Evolutionary conservation across 257 asterid species (phyloP).

Genomic region (Craterostigma plantagineum): DNA sequence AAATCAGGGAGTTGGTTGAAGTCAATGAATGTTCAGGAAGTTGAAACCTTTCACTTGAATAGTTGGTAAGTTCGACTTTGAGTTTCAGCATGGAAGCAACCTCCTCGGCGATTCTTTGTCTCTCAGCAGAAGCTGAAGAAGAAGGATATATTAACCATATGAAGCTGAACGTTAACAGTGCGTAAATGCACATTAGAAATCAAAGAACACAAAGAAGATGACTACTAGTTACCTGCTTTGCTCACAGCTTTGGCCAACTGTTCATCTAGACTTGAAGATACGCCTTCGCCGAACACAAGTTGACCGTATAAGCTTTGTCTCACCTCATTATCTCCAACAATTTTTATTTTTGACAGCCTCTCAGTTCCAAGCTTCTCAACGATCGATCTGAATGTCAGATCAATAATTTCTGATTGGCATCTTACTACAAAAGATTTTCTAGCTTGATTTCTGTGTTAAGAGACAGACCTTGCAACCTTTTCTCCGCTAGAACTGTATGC

Average conservation of each 20-base stretch:
- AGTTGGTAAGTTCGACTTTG: slow-evolving; percentile 63
- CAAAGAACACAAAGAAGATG: not conserved
- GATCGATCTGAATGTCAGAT: slow-evolving; percentile 43
- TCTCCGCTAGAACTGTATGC: slow-evolving; percentile 53
- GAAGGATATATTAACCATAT: not conserved
- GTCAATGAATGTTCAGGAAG: not conserved
- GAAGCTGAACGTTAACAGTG: not conserved
- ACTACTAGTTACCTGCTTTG: slow-evolving; percentile 52
- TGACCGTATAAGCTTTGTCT: slow-evolving; percentile 69
- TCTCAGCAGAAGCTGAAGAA: slow-evolving; percentile 65
- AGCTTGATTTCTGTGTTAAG: not conserved
- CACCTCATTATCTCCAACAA: slow-evolving; percentile 57
- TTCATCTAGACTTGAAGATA: slow-evolving; percentile 65
- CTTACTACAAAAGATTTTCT: not conserved
- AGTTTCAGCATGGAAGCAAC: slow-evolving; percentile 82
- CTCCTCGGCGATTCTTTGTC: slow-evolving; percentile 73
- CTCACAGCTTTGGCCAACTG: slow-evolving; percentile 63
- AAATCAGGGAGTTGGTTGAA: not conserved
- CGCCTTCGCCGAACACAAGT: slow-evolving; percentile 68
- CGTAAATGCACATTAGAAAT: not conserved
- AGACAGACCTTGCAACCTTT: slow-evolving; percentile 58
- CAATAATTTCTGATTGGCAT: slow-evolving; percentile 2
- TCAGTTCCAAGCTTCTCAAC: slow-evolving; percentile 67
- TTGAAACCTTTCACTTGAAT: slow-evolving; percentile 61
- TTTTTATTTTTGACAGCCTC: slow-evolving; percentile 36